Evolutionary conservation across 2,329 filamentous ascomycete genomes (phyloP).

Genomic region (Davidsoniella virescens): DNA sequence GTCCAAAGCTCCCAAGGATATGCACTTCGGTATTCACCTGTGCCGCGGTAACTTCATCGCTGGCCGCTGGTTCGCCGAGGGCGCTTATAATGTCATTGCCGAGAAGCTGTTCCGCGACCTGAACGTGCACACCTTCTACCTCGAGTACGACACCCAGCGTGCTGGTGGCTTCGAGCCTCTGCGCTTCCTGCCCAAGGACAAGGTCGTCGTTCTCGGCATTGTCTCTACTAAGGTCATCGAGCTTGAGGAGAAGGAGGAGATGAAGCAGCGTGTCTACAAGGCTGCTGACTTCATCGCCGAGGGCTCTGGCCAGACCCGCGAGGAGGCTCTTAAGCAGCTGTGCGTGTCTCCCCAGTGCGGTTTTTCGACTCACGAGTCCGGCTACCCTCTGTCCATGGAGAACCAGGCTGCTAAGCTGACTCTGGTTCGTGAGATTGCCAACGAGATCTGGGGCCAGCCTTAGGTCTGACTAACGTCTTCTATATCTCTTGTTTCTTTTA

Average conservation of each 20-base stretch:
- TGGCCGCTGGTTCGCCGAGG: slow-evolving; percentile 46
- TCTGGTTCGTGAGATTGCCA: slow-evolving; percentile 49
- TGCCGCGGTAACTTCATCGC: slow-evolving; percentile 42
- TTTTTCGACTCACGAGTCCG: slow-evolving; percentile 50
- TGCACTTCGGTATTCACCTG: slow-evolving; percentile 57
- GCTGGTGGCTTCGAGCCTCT: slow-evolving; percentile 48
- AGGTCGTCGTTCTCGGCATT: slow-evolving; percentile 46
- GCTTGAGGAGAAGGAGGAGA: slow-evolving; percentile 37
- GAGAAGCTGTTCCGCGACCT: slow-evolving; percentile 42
- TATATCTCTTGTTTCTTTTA: background rate
- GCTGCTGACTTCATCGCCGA: slow-evolving; percentile 51
- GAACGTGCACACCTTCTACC: slow-evolving; percentile 45
- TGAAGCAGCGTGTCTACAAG: slow-evolving; percentile 36
- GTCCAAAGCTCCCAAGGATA: slow-evolving; percentile 40
- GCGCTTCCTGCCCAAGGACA: slow-evolving; percentile 38
- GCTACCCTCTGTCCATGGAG: slow-evolving; percentile 45
- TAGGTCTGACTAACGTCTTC: background rate
- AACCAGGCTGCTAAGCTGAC: slow-evolving; percentile 57
- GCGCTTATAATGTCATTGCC: slow-evolving; percentile 46
- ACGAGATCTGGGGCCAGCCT: slow-evolving; percentile 39
- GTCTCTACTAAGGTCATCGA: slow-evolving; percentile 44
- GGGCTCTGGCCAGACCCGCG: slow-evolving; percentile 42
- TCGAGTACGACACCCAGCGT: slow-evolving; percentile 41
- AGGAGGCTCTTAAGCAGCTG: slow-evolving; percentile 47
- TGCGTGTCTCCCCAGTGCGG: slow-evolving; percentile 56